Evolutionary conservation across 2,329 filamentous ascomycete genomes (phyloP).

Genomic region (Dothidotthia symphoricarpi): DNA sequence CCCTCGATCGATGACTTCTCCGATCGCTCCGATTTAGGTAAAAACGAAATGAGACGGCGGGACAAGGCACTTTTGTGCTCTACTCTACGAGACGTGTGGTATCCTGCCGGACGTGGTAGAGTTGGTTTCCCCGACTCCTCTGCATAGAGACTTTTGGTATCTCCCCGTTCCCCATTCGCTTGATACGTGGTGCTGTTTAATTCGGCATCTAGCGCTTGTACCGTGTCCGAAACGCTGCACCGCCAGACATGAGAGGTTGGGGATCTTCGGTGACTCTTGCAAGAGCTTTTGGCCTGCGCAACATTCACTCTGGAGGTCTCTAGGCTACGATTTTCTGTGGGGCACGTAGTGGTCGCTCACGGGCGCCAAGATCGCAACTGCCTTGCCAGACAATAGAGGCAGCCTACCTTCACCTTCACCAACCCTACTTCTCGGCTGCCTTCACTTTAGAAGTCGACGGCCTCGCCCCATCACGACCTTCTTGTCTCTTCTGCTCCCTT

Average conservation of each 20-base stretch:
- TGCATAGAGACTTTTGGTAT: slow-evolving; percentile 25
- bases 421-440: neutral
- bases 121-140: slow-evolving; percentile 19
- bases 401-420: slow-evolving; percentile 1
- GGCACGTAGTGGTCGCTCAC: neutral
- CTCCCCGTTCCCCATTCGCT: slow-evolving; percentile 21
- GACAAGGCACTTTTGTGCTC: slow-evolving; percentile 20
- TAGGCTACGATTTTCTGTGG: too few relatives aligned
- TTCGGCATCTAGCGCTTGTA: slow-evolving; percentile 19
- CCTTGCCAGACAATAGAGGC: neutral
- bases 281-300: neutral
- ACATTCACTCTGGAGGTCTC: neutral
- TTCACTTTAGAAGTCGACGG: neutral
- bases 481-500: neutral
- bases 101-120: slow-evolving; percentile 18
- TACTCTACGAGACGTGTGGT: slow-evolving; percentile 13
- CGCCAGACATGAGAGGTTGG: too few relatives aligned
- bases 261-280: too few relatives aligned
- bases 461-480: neutral
- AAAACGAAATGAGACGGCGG: slow-evolving; percentile 21
- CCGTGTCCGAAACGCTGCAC: neutral
- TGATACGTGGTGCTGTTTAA: slow-evolving; percentile 28
- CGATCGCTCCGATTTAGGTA: slow-evolving; percentile 23
- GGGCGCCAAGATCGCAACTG: neutral
- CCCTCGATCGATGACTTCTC: slow-evolving; percentile 21